phyloP scores from a whole-genome alignment of 495 filamentous ascomycete species.

The Penicillium dipodomyicola region DNA sequence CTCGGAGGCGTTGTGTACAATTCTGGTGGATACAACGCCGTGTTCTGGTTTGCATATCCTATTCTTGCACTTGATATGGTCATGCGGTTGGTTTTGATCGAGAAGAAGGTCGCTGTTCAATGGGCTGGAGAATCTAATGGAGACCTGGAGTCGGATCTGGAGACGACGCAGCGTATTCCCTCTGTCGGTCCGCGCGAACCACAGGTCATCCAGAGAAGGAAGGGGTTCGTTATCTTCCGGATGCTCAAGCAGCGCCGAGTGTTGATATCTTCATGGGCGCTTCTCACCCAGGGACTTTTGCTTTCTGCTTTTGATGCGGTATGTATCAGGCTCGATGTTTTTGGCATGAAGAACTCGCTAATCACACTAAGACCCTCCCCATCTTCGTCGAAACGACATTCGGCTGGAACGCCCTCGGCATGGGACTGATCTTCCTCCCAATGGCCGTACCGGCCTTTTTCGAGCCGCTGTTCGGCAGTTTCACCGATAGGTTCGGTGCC shows the following conservation, averaged over 20 bases:
- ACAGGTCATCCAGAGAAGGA: not conserved
- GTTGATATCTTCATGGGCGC: conserved; percentile 32
- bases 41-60: conserved; percentile 57
- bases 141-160: conserved; percentile 2
- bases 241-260: conserved; percentile 32
- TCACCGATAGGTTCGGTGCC: conserved; percentile 60
- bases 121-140: conserved; percentile 16
- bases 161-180: not conserved
- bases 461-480: conserved; percentile 57
- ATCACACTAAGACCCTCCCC: conserved; percentile 48
- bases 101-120: conserved; percentile 51
- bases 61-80: conserved; percentile 59
- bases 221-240: conserved; percentile 21
- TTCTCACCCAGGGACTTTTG: conserved; percentile 33
- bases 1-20: conserved; percentile 62
- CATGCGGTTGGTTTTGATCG: conserved; percentile 61
- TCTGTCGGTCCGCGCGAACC: not conserved
- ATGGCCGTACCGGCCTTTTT: conserved; percentile 63
- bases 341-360: not conserved
- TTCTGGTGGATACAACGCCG: conserved; percentile 56
- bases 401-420: conserved; percentile 63
- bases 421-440: conserved; percentile 70
- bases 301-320: conserved; percentile 38
- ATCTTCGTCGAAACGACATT: conserved; percentile 64
- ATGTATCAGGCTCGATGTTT: not conserved